Evolutionary conservation across 1,284 basidiomycete genomes (phyloP).

Genomic region (Kwoniella shivajii): DNA sequence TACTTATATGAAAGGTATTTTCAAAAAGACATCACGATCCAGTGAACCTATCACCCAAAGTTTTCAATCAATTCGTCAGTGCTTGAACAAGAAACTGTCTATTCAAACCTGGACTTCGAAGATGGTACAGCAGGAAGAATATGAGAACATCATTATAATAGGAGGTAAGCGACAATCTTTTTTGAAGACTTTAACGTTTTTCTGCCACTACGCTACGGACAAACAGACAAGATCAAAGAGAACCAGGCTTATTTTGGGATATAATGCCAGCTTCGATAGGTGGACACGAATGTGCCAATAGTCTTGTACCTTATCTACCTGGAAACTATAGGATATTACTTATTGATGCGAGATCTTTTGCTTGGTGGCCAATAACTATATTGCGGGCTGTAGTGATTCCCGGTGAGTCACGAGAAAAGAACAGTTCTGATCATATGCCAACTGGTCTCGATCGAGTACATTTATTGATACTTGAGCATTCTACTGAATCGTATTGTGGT

Average conservation of each 20-base stretch:
- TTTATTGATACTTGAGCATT: background rate
- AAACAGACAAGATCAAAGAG: too few species aligned
- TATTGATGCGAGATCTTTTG: conserved; percentile 51
- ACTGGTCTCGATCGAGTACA: background rate
- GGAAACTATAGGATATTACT: conserved; percentile 52
- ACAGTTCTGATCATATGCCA: background rate
- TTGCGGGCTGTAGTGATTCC: conserved; percentile 54
- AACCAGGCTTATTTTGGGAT: background rate
- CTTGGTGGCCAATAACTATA: conserved; percentile 48
- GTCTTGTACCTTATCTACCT: conserved; percentile 45
- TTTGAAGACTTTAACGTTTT: background rate
- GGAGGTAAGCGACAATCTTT: background rate
- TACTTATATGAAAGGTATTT: too few species aligned
- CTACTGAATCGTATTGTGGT: background rate
- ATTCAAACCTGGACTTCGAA: too few species aligned
- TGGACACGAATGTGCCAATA: conserved; percentile 44
- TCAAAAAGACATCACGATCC: too few species aligned
- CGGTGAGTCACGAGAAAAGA: conserved; percentile 29
- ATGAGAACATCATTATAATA: conserved; percentile 8
- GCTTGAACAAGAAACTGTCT: too few species aligned
- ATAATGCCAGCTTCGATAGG: conserved; percentile 37
- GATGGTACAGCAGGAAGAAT: background rate
- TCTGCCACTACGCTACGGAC: too few species aligned
- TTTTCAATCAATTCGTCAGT: too few species aligned
- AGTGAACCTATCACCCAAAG: too few species aligned